phyloP scores from a whole-genome alignment of 2,329 filamentous ascomycete species.

The Cadophora gregata region DNA sequence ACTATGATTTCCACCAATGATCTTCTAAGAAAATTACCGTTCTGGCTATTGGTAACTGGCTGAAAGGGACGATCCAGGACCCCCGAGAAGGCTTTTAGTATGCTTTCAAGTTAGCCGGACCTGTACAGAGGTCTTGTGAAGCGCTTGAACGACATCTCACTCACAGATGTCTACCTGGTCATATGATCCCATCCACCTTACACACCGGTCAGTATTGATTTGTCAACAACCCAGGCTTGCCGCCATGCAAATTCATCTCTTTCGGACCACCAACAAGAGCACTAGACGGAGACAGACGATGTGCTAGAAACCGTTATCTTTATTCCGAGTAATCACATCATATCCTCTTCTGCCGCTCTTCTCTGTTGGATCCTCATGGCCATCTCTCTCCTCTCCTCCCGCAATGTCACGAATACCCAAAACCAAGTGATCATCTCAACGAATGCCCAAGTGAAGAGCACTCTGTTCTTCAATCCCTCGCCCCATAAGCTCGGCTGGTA shows the following conservation, averaged over 20 bases:
- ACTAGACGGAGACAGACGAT: neutral
- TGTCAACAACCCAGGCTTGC: neutral
- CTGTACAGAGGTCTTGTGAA: neutral
- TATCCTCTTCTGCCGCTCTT: conserved; percentile 47
- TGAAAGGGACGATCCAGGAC: neutral
- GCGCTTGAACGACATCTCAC: neutral
- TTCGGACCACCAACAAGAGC: neutral
- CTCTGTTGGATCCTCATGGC: conserved; percentile 41
- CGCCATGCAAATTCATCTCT: neutral
- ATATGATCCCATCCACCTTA: neutral
- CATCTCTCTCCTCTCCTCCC: conserved; percentile 62
- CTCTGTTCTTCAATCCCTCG: conserved; percentile 79
- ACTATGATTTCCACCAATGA: neutral
- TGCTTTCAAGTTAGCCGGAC: neutral
- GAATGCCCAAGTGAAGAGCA: conserved; percentile 86
- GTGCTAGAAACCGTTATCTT: neutral
- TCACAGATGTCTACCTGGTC: neutral
- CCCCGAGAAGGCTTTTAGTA: neutral
- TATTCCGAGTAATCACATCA: conserved; percentile 31
- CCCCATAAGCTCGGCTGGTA: conserved; percentile 54
- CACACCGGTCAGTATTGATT: neutral
- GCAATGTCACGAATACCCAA: conserved; percentile 77
- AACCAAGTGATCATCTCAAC: conserved; percentile 87
- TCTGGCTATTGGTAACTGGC: neutral
- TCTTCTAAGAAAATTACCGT: neutral